These are phyloP conservation scores for Cyphellophora attinorum DNA, from an alignment of 2,329 filamentous ascomycete genomes.

Conservation along the genomic window DNA sequence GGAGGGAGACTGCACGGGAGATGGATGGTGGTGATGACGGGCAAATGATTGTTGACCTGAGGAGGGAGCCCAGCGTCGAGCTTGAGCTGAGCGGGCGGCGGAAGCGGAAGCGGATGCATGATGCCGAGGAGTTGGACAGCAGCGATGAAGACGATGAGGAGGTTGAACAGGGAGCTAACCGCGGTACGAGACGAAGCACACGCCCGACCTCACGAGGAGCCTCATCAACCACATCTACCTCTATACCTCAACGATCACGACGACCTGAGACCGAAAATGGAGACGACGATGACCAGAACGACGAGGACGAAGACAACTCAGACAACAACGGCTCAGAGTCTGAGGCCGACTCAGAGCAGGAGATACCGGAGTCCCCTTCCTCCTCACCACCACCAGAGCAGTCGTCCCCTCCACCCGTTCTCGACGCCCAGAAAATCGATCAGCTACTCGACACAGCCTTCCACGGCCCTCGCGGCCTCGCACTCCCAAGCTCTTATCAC, in stretches of 20 bases:
- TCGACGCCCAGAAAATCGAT: slow-evolving; percentile 1
- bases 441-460: slow-evolving; percentile 6
- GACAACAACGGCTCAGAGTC: too few relatives aligned
- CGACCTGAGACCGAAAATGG: neutral
- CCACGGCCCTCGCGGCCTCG: slow-evolving; percentile 5
- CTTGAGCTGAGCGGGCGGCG: slow-evolving; percentile 11
- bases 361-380: neutral
- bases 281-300: slow-evolving; percentile 2
- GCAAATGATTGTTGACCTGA: slow-evolving; percentile 6
- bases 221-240: too few relatives aligned
- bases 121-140: slow-evolving; percentile 3
- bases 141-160: slow-evolving; percentile 2
- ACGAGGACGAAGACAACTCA: slow-evolving; percentile 2
- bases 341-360: too few relatives aligned
- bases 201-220: neutral
- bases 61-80: slow-evolving; percentile 30
- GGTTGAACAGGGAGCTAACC: slow-evolving; percentile 2
- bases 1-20: slow-evolving; percentile 18
- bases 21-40: slow-evolving; percentile 23
- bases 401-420: neutral
- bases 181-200: neutral
- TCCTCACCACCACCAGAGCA: neutral
- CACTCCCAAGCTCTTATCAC: slow-evolving; percentile 1
- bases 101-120: slow-evolving; percentile 5
- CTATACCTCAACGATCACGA: too few relatives aligned